phyloP scores from a whole-genome alignment of 257 asterid genomes.

The Cruciata laevipes region DNA sequence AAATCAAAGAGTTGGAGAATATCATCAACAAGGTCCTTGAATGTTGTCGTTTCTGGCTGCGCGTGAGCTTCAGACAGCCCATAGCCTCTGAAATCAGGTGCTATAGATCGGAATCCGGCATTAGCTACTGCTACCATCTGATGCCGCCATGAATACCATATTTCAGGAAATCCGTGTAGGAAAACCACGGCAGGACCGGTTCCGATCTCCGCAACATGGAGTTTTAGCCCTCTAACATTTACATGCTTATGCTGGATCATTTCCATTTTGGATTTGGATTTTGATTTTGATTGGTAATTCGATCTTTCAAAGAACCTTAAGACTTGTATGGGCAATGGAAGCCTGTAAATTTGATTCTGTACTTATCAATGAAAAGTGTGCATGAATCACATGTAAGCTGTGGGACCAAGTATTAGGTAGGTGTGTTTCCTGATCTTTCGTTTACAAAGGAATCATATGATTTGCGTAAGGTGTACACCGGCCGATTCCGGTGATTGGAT shows the following conservation, averaged over 20 bases:
- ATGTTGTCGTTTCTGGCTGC: constrained; percentile 38
- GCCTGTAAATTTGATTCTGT: no score
- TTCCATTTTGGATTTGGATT: constrained; percentile 24
- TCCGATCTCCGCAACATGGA: constrained; percentile 49
- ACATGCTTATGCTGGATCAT: constrained; percentile 31
- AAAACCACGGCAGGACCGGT: constrained; percentile 40
- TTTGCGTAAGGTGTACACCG: no score
- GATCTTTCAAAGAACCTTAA: no score
- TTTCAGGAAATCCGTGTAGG: constrained; percentile 61
- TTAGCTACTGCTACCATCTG: constrained; percentile 49
- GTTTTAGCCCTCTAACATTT: constrained; percentile 36
- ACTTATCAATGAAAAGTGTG: no score
- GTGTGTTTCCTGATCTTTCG: no score
- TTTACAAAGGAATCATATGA: no score
- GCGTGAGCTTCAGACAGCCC: constrained; percentile 48
- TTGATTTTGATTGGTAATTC: no score
- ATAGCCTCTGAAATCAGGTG: constrained; percentile 57
- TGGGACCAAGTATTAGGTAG: no score
- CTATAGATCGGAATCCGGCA: constrained; percentile 55
- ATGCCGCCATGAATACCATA: constrained; percentile 71
- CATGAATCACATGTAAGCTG: no score
- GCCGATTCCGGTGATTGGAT: no score
- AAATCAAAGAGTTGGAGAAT: constrained; percentile 22
- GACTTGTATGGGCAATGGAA: no score
- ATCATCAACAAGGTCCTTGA: constrained; percentile 36